Evolutionary conservation across 345 rosid species (phyloP), one percentile per base, ranked within the genome.

Genomic region (Nephelium lappaceum): DNA sequence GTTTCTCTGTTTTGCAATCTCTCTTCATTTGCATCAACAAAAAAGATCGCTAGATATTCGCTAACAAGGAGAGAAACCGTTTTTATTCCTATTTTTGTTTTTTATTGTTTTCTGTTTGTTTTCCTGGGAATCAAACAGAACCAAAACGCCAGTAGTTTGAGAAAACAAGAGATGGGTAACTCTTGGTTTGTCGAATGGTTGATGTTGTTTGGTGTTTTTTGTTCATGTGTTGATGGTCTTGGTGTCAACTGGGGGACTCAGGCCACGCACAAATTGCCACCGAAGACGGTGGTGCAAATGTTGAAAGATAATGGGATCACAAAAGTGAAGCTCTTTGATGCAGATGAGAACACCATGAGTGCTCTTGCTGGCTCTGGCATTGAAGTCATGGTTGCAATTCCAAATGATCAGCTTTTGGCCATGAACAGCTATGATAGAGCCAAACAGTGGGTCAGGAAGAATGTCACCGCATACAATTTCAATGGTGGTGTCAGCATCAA

Each of bases 171-270:
- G 74, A 86, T 83, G 88, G 79, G 70, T 27, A 60, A 24, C 47
- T 61, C 60, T 66, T 42, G 78, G 80, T 38, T 81, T 82, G 43
- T 84, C 8, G 45, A 43, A 36, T 80, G 79, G 75, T 68, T 85
- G 41, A 45, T 83, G 79, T n/a, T 72, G 73, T 38, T 86, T 62
- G 82, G 80, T 25, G 36, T 84, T 6, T 66, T 84, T 74, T 78
- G 80, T 47, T 71, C 60, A 63, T 78, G 84, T 77, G 93, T 83
- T 69, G 67, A 85, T 71, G 86, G 91, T 47, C 80, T 95, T 21
- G 98, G 98, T 68, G 93, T 95, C 72, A 95, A 95, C 69, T 93
- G 98, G 95, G 98, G 98, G 12, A 93, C 97, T 3, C 86, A 85
- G 91, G 90, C 98, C 38, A 78, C 89, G 2, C 96, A 92, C 72